These are phyloP conservation scores for Mucor circinelloides DNA, from an alignment of 371 early-diverging fungal species.

Conservation along the genomic window DNA sequence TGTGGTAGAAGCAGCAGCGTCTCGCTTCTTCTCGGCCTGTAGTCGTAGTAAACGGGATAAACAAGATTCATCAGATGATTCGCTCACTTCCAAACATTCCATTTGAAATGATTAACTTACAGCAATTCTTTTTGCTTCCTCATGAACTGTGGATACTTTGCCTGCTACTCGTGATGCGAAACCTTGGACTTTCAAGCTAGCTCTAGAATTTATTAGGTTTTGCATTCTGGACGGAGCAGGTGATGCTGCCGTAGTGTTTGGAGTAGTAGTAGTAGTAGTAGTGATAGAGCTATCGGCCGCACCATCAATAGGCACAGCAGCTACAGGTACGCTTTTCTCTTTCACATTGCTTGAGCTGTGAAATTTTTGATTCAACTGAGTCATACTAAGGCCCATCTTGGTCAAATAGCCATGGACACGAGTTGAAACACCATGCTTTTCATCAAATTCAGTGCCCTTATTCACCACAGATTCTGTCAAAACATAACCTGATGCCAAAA, in stretches of 20 bases:
- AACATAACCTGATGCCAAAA: slow-evolving; percentile 60
- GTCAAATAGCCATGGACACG: slow-evolving; percentile 35
- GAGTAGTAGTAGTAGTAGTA: background rate
- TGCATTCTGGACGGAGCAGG: slow-evolving; percentile 19
- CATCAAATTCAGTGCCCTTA: slow-evolving; percentile 57
- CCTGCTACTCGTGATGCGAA: slow-evolving; percentile 42
- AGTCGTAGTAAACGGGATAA: background rate
- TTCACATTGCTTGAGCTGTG: slow-evolving; percentile 27
- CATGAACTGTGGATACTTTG: slow-evolving; percentile 51
- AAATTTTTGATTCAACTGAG: slow-evolving; percentile 50
- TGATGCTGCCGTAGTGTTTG: background rate
- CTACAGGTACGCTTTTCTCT: background rate
- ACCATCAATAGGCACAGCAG: background rate
- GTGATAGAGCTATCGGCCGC: background rate
- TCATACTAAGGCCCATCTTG: slow-evolving; percentile 22
- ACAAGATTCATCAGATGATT: background rate
- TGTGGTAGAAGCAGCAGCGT: background rate
- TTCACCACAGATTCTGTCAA: slow-evolving; percentile 53
- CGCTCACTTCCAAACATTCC: background rate
- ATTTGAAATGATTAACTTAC: background rate
- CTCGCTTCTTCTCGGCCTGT: background rate
- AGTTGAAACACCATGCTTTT: slow-evolving; percentile 43
- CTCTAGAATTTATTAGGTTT: slow-evolving; percentile 43
- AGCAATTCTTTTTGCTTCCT: slow-evolving; percentile 55
- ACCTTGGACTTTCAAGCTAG: slow-evolving; percentile 50